Conservation (phyloP, 257 asterid genomes). For the Primulina tabacum region DNA sequence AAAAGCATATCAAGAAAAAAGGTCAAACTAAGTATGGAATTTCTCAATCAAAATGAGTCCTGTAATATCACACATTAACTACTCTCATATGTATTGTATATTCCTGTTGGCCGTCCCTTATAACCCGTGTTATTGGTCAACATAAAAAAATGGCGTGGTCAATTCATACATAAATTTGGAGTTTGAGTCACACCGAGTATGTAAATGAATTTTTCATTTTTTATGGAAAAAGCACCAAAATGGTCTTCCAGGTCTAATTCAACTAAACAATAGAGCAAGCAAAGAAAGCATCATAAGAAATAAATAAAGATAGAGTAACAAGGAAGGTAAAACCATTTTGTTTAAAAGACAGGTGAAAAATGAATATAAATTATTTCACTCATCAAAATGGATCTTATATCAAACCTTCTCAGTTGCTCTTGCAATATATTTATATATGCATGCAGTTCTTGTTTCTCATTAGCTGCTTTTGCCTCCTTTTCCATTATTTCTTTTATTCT, state of each 20-base stretch:
- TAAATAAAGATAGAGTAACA: too few species aligned
- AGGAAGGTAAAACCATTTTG: too few species aligned
- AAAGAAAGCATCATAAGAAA: background rate
- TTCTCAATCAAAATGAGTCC: background rate
- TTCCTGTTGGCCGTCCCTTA: background rate
- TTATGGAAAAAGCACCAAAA: background rate
- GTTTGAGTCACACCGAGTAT: too few species aligned
- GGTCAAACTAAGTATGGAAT: background rate
- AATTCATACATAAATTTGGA: too few species aligned
- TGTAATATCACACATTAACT: background rate
- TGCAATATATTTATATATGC: slow-evolving; percentile 62
- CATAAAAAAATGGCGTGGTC: background rate
- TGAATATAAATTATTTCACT: background rate
- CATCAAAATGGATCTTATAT: slow-evolving; percentile 5
- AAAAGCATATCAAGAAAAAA: background rate
- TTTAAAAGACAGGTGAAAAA: too few species aligned
- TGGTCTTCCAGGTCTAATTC: background rate
- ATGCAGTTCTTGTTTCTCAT: slow-evolving; percentile 79
- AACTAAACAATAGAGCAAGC: background rate
- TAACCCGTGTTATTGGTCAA: background rate
- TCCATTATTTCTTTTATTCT: slow-evolving; percentile 70
- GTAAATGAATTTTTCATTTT: background rate
- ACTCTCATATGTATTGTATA: background rate
- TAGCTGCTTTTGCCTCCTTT: slow-evolving; percentile 60
- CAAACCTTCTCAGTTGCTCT: slow-evolving; percentile 79